A percentile compares a stretch with the other conserved stretches of the same genome.
Evolutionary conservation across 1,284 basidiomycete species (phyloP).

Genomic region (Microstroma glucosiphilum): DNA sequence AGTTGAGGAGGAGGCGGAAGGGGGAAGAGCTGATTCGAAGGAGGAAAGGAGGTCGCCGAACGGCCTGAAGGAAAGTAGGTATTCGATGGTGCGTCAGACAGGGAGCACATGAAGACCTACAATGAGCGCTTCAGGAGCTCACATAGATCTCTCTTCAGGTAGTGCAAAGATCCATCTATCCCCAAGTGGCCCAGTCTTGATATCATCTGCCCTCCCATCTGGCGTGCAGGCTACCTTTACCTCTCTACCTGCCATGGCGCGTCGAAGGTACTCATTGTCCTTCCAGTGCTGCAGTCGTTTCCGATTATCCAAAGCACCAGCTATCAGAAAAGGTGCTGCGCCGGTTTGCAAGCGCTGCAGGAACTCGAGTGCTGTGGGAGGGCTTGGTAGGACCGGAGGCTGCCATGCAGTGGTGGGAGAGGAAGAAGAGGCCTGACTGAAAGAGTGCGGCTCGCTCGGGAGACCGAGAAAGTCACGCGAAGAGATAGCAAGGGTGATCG

Average conservation of each 20-base stretch:
- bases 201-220: conserved; percentile 39
- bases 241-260: conserved; percentile 23
- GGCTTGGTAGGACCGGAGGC: neutral
- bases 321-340: conserved; percentile 24
- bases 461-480: conserved; percentile 4
- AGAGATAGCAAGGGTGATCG: neutral
- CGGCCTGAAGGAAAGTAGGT: neutral
- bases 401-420: neutral
- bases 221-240: conserved; percentile 37
- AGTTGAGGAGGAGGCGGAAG: conserved; percentile 17
- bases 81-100: neutral
- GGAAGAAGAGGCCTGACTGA: neutral
- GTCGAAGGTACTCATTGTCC: conserved; percentile 23
- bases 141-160: conserved; percentile 27
- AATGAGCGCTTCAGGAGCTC: too few relatives aligned
- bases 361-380: conserved; percentile 11
- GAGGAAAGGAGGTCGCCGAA: neutral
- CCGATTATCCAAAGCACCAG: conserved; percentile 20
- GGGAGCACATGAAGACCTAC: neutral
- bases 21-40: conserved; percentile 13
- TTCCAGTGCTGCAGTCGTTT: conserved; percentile 21
- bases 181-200: conserved; percentile 17
- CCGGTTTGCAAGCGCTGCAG: conserved; percentile 2
- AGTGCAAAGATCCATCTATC: conserved; percentile 32
- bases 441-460: neutral